Evolutionary conservation across 108 stramenopile species (phyloP).

Genomic region (Stephanodiscus minutulus): DNA sequence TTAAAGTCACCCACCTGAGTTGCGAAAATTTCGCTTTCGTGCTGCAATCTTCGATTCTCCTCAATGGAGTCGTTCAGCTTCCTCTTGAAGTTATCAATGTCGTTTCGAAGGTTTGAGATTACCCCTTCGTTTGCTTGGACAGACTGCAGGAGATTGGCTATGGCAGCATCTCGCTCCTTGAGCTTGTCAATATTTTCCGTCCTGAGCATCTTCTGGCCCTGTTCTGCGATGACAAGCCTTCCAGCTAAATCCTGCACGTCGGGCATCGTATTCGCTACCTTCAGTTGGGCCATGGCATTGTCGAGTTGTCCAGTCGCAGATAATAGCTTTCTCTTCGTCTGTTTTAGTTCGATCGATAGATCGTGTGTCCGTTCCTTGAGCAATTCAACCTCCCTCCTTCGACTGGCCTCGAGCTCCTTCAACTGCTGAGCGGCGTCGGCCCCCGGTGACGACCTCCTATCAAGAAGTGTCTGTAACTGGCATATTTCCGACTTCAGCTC

Average conservation of each 20-base stretch:
- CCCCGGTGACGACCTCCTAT: constrained; percentile 36
- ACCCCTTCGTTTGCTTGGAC: constrained; percentile 39
- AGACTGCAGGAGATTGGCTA: constrained; percentile 46
- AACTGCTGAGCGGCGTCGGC: constrained; percentile 28
- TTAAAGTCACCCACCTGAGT: constrained; percentile 30
- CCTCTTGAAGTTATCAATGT: constrained; percentile 45
- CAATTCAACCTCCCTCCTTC: constrained; percentile 47
- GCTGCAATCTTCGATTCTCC: constrained; percentile 64
- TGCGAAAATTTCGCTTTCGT: constrained; percentile 86
- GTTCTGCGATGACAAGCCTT: constrained; percentile 38
- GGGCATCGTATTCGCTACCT: constrained; percentile 30
- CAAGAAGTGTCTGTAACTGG: constrained; percentile 41
- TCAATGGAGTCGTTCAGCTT: constrained; percentile 24
- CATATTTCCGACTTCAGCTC: constrained; percentile 50
- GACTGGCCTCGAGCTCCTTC: constrained; percentile 43
- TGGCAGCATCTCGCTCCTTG: constrained; percentile 45
- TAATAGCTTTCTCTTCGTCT: constrained; percentile 29
- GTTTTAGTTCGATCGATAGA: constrained; percentile 25
- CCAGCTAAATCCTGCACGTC: constrained; percentile 43
- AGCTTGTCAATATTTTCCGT: constrained; percentile 40
- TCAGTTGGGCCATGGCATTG: constrained; percentile 29
- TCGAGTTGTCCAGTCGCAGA: constrained; percentile 30
- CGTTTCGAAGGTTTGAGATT: constrained; percentile 32
- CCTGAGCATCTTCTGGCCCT: constrained; percentile 27
- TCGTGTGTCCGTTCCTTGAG: constrained; percentile 24